Base-by-base conservation (phyloP, 2,329 filamentous ascomycete species). In the Passalora sequoiae region DNA sequence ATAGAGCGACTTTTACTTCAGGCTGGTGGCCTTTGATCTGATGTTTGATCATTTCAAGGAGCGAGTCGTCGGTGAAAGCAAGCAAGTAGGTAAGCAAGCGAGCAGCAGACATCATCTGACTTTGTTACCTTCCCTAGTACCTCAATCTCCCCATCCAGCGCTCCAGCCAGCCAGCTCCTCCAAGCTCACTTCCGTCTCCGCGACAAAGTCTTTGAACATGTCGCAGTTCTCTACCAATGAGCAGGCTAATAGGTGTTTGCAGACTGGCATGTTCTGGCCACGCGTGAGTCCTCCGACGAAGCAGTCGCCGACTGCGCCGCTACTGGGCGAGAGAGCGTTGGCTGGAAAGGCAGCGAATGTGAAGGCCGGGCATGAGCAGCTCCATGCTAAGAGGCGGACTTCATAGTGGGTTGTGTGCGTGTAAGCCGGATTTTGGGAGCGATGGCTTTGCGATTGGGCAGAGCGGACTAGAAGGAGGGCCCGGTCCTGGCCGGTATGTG, bases 241-340 rank as follows among this genome's bases (percentile, higher is more conserved):
- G 63, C 86, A 94, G 1, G 91, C 91, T 12, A 97, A 75, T 4
- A 97, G 66, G 66, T 98, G 91, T 68, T 96, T 96, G 64, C 91
- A 98, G 67, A 86, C 56, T 4, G 75, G 74, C 41, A 45, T 75
- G 68, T 27, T 66, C 60, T 3, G 51, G 21, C 41, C 62, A 55
- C 36, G 66, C 43, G 69, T 71, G 40, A 74, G 38, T 0, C 78
- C 78, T 1, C 80, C 78, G 54, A 80, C 54, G 3, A 28, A 20
- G 47, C 53, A 54, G n/a, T 35, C 37, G 13, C 22, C 20, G 16
- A 6, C 15, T 7, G 22, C 17, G 19, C 21, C 25, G 15, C n/a
- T n/a, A n/a, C n/a, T 10, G 9, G 25, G 10, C 6, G 31, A 25
- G 17, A 29, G 4, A 12, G 29, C n/a, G 4, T 27, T 38, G 13